Base-by-base conservation (phyloP, 1,284 basidiomycete genomes). In the Clitocybe nebularis region DNA sequence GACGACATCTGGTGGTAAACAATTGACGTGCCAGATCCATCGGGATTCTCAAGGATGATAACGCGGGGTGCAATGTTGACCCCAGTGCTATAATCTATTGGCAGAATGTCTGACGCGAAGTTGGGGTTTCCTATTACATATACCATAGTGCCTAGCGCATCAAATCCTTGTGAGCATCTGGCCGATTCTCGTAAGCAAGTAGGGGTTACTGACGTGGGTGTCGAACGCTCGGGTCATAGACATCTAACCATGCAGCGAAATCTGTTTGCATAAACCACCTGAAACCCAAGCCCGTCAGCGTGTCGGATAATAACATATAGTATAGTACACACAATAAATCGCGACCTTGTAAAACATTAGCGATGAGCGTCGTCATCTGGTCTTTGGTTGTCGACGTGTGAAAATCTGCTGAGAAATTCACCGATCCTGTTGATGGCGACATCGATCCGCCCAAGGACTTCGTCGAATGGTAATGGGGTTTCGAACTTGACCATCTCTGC, bases 51-150 rank as follows among this genome's bases (percentile, higher is more conserved):
- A 10, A 46, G 34, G 11, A 46, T 35, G 39, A 46, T 36, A 14
- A 46, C 17, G 11, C 39, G 33, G 6, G 39, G 44, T 10, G 44
- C 39, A n/a, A 46, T 46, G 9, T 46, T 28, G 24, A 35, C 32
- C 6, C 44, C 39, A 7, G 44, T 33, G 26, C 39, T 21, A 28
- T 41, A 30, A 22, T 46, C 40, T 20, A 37, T 32, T 6, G 20
- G 34, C 25, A 46, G 36, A 25, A 46, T 39, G 4, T 30, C 38
- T n/a, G 23, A 29, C 13, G 45, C 40, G 20, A 46, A 14, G 13
- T 38, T 30, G 11, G 45, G 45, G 14, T 46, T 42, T 26, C 45
- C 45, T 13, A 46, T 36, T 4, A 35, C 42, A 14, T 46, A 46
- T 11, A 45, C 39, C 4, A 29, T 29, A 29, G 11, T 11, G 11